Percentiles rank a stretch among this genome's conserved stretches.
These are phyloP conservation scores for Fusarium secorum DNA, from an alignment of 2,329 filamentous ascomycete species.

Conservation along the genomic window DNA sequence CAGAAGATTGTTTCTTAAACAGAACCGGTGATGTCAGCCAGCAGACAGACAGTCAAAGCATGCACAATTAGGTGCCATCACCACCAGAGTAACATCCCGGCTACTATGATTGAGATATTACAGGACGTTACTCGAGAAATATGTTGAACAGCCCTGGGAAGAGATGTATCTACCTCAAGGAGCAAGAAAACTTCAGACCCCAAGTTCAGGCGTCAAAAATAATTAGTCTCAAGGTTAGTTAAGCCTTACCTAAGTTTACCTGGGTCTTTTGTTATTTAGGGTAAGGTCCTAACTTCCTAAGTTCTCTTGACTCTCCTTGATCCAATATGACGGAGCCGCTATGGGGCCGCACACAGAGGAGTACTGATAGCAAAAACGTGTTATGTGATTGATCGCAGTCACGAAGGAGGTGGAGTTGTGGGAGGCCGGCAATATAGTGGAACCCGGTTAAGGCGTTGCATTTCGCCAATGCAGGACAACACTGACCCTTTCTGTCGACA, in stretches of 20 bases:
- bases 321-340: conserved; percentile 17
- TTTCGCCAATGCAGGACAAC: conserved; percentile 16
- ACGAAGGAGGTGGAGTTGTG: conserved; percentile 15
- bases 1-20: background rate
- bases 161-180: background rate
- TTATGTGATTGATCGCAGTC: conserved; percentile 40
- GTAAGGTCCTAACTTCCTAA: background rate
- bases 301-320: background rate
- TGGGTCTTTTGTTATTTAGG: background rate
- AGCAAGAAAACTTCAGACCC: background rate
- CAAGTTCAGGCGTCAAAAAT: background rate
- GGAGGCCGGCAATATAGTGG: conserved; percentile 3
- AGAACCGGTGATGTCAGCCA: background rate
- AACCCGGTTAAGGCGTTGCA: conserved; percentile 2
- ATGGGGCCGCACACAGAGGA: conserved; percentile 23
- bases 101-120: background rate
- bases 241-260: background rate
- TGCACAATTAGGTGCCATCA: background rate
- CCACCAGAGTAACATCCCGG: background rate
- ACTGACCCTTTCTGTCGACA: conserved; percentile 2
- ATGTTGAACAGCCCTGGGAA: background rate
- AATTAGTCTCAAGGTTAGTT: background rate
- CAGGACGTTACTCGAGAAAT: background rate
- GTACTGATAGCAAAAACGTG: conserved; percentile 24
- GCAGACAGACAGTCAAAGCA: background rate